Evolutionary conservation across 2,329 filamentous ascomycete species (phyloP).

Genomic region (Cercospora janseana): DNA sequence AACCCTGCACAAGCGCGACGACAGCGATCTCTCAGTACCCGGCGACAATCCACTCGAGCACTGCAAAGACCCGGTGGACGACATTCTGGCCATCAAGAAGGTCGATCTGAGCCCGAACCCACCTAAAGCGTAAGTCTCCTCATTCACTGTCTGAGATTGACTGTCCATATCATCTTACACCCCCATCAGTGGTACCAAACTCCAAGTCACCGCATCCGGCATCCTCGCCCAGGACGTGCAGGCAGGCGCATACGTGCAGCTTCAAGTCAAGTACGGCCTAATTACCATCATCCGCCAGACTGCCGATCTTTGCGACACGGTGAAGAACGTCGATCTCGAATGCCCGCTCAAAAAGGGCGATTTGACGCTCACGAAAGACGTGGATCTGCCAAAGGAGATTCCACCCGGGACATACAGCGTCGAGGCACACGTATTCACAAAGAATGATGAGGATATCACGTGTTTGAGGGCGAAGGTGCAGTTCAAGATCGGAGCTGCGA

Average conservation of each 20-base stretch:
- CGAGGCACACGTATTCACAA: slow-evolving; percentile 76
- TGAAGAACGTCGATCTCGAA: slow-evolving; percentile 80
- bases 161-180: slow-evolving; percentile 7
- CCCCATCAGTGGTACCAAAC: slow-evolving; percentile 65
- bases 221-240: slow-evolving; percentile 70
- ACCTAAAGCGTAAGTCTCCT: slow-evolving; percentile 65
- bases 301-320: slow-evolving; percentile 84
- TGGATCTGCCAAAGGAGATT: slow-evolving; percentile 81
- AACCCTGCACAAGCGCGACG: slow-evolving; percentile 29
- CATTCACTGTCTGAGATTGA: slow-evolving; percentile 5
- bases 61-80: slow-evolving; percentile 66
- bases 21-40: slow-evolving; percentile 63
- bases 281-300: slow-evolving; percentile 82
- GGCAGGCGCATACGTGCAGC: slow-evolving; percentile 73
- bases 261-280: slow-evolving; percentile 90
- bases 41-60: slow-evolving; percentile 83
- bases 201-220: slow-evolving; percentile 76
- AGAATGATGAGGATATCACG: slow-evolving; percentile 72
- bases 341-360: slow-evolving; percentile 84
- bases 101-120: slow-evolving; percentile 86
- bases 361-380: slow-evolving; percentile 70
- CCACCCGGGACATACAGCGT: slow-evolving; percentile 91
- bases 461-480: slow-evolving; percentile 75
- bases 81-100: slow-evolving; percentile 72
- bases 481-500: slow-evolving; percentile 52